A percentile compares a stretch with the other conserved stretches of the same genome.
Conservation (phyloP, 768 basidiomycete genomes). For the Trametes punicea region DNA sequence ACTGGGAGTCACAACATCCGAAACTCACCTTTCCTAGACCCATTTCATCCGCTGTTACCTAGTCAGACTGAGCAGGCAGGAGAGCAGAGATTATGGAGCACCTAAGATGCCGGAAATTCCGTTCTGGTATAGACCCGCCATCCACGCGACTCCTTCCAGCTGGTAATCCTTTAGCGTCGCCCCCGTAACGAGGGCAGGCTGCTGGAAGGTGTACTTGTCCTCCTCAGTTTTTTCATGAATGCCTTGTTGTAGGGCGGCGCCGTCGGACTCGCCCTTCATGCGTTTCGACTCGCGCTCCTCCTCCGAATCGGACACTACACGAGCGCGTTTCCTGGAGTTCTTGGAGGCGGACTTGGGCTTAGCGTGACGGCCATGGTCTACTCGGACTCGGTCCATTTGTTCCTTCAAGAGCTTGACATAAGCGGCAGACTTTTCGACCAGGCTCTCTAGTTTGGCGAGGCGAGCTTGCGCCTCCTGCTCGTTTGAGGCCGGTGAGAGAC, state of each 20-base stretch:
- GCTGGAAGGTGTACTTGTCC: slow-evolving; percentile 43
- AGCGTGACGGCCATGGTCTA: slow-evolving; percentile 17
- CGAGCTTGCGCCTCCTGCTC: slow-evolving; percentile 14
- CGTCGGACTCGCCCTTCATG: slow-evolving; percentile 8
- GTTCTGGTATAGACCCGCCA: slow-evolving; percentile 84
- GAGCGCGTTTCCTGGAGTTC: slow-evolving; percentile 12
- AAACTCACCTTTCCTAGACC: slow-evolving; percentile 76
- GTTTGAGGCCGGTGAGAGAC: background rate
- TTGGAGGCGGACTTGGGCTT: slow-evolving; percentile 10
- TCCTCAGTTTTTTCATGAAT: background rate
- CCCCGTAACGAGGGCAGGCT: slow-evolving; percentile 80
- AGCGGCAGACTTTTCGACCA: slow-evolving; percentile 74
- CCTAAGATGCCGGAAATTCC: slow-evolving; percentile 80
- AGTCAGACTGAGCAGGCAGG: background rate
- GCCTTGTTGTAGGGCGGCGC: background rate
- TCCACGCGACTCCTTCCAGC: slow-evolving; percentile 93
- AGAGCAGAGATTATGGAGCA: slow-evolving; percentile 28
- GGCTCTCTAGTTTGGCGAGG: slow-evolving; percentile 47
- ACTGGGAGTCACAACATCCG: background rate
- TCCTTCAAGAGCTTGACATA: slow-evolving; percentile 69
- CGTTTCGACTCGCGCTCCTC: slow-evolving; percentile 24
- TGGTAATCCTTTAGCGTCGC: slow-evolving; percentile 87
- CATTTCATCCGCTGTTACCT: slow-evolving; percentile 84
- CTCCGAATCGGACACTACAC: slow-evolving; percentile 18
- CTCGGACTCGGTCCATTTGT: slow-evolving; percentile 57